Conservation (phyloP, 192 early-diverging fungal genomes). For the Coemansia javaensis region DNA sequence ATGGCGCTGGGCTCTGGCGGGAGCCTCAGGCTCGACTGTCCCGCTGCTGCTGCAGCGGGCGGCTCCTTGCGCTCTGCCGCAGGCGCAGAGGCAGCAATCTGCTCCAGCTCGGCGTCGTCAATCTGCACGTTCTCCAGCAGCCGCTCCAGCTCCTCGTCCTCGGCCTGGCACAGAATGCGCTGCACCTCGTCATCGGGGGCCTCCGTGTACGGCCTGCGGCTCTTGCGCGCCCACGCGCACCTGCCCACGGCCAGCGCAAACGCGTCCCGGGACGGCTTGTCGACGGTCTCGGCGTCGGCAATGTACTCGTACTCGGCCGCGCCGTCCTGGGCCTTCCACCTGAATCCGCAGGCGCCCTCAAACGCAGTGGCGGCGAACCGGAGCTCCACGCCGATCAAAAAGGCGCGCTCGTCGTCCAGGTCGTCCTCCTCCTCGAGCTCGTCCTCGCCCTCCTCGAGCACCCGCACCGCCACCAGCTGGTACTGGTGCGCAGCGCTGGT, state of each 20-base stretch:
- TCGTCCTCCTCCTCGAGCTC: slow-evolving; percentile 51
- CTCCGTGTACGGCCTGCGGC: slow-evolving; percentile 16
- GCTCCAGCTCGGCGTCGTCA: slow-evolving; percentile 19
- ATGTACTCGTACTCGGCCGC: slow-evolving; percentile 25
- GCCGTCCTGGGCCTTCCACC: slow-evolving; percentile 17
- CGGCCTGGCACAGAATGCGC: slow-evolving; percentile 21
- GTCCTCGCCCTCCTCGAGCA: slow-evolving; percentile 76
- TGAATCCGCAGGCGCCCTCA: slow-evolving; percentile 33
- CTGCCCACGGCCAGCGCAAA: slow-evolving; percentile 36
- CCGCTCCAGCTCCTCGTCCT: slow-evolving; percentile 33
- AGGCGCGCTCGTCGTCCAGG: slow-evolving; percentile 63
- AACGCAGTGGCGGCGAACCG: slow-evolving; percentile 15
- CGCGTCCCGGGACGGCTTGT: slow-evolving; percentile 14
- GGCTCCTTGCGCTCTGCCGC: slow-evolving; percentile 3
- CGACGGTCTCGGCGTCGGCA: slow-evolving; percentile 8
- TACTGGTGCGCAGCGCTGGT: slow-evolving; percentile 63
- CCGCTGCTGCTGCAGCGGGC: slow-evolving; percentile 2
- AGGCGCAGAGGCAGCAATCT: too few relatives aligned
- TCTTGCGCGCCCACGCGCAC: slow-evolving; percentile 43
- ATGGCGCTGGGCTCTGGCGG: slow-evolving; percentile 23
- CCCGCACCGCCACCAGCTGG: slow-evolving; percentile 69
- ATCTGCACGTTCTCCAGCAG: slow-evolving; percentile 33
- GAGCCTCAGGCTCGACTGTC: slow-evolving; percentile 14
- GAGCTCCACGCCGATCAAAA: slow-evolving; percentile 59
- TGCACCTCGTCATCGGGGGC: slow-evolving; percentile 22